Conservation (phyloP, 371 early-diverging fungal species). For the Mucor lusitanicus region DNA sequence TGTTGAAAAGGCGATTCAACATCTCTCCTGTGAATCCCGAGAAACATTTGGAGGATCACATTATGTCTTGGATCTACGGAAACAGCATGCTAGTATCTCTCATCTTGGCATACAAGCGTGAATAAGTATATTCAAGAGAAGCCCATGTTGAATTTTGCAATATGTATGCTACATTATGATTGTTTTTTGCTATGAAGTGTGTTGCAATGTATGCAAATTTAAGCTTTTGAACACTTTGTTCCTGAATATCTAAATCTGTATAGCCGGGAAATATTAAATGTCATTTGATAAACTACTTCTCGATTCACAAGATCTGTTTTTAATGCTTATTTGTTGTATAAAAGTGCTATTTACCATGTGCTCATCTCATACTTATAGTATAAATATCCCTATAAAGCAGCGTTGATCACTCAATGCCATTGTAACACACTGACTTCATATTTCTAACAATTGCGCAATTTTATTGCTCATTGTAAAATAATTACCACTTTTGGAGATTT, state of each 20-base stretch:
- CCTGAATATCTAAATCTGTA: background rate
- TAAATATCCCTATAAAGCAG: background rate
- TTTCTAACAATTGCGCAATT: background rate
- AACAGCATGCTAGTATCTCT: background rate
- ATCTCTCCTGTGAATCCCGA: background rate
- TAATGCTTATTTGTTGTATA: background rate
- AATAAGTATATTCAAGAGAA: background rate
- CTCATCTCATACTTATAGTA: background rate
- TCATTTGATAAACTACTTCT: background rate
- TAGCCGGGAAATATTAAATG: background rate
- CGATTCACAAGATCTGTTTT: background rate
- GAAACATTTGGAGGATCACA: background rate
- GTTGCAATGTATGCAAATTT: background rate
- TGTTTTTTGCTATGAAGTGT: background rate
- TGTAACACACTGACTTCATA: background rate
- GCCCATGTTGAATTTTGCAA: background rate
- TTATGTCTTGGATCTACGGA: background rate
- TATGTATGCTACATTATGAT: background rate
- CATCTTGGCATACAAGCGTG: background rate
- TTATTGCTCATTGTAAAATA: background rate
- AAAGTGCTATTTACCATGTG: background rate
- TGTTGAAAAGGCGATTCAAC: background rate
- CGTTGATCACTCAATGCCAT: background rate
- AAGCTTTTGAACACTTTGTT: background rate
- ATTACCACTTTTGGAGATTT: background rate